Evolutionary conservation across 495 filamentous ascomycete species (phyloP), one percentile per base, ranked within the genome.

Genomic region (Neurospora sp.): DNA sequence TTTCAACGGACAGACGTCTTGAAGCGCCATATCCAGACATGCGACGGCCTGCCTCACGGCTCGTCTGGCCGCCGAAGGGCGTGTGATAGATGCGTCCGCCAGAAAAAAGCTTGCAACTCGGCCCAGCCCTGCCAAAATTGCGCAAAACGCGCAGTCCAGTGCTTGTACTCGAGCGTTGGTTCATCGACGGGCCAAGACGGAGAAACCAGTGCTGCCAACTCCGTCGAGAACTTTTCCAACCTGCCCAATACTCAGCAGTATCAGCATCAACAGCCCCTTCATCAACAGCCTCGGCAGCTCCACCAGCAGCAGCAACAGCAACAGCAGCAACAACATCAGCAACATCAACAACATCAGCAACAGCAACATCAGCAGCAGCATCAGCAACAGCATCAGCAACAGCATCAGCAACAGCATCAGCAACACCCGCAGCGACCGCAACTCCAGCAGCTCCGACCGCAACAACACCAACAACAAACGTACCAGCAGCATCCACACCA

Each of bases 21-120:
- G 69, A 79, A 78, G 70, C 77, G 78, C 35, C 78, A 80, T 71
- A 71, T 79, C 14, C 78, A 80, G 72, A 79, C 78, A 27, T 80
- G 78, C 68, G 77, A 78, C 46, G 78, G 77, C 69, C 22, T 72
- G 27, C 46, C 73, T 11, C 69, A 69, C 69, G 16, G 72, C 1
- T 71, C 76, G 1, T 72, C 75, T 5, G 74, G 71, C 44, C 77
- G 78, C 38, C 77, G 78, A 9, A 73, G 77, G 27, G 76, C 78
- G 39, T 80, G 78, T 40, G 77, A 80, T 68, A 76, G 78, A 71
- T 80, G 78, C 48, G 78, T 80, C 16, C 75, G 77, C 70, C 77
- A 79, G 70, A 80, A 80, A 70, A 80, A 79, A 75, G 78, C 77
- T 35, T 80, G 78, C 74, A 79, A 77, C 74, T 78, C 77, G 14